Evolutionary conservation across 1,284 basidiomycete genomes (phyloP), one percentile per base, ranked within the genome.

Genomic region (Dichomitus squalens): DNA sequence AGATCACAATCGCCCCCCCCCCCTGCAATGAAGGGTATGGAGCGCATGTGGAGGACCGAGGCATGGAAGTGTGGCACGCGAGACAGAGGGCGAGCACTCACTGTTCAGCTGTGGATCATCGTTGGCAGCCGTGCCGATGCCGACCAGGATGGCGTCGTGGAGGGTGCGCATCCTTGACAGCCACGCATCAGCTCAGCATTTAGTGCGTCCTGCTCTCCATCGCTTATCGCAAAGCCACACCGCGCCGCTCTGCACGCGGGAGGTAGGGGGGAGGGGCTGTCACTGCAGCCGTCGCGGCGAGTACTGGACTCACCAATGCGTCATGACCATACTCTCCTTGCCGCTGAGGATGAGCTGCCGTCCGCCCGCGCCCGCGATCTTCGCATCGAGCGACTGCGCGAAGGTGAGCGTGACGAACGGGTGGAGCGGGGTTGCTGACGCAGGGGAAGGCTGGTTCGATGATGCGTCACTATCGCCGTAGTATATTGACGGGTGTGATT

Each of bases 101-200:
- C 95, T 88, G 69, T 96, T 97, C 21, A 99, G 78, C 67, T 96
- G 91, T 9, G 96, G 96, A 72, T 99, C 83, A 67, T 99, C 96
- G 65, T 94, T 94, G 47, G 95, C 73, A 11, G 94, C 86, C 0
- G 96, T 98, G 4, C 92, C 92, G 40, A 96, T 85, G 5, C 96
- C 96, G 41, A 99, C 82, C 29, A 99, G 76, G 60, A 99, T 98
- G 8, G 85, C 94, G 69, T 97, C 93, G 73, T 98, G 96, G 81
- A 95, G 84, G 0, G 90, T 82, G 62, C 93, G 80, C 82, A 95
- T 85, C 87, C 91, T 94, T 31, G 29, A 5, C 29, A 31, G 62
- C 40, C 16, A 12, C 29, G 20, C 44, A 12, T 27, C n/a, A 18
- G 29, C 11, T 31, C 29, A 31, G n/a, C 21, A 8, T 14, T 44